phyloP scores from a whole-genome alignment of 768 basidiomycete species.

The Termitomyces heimii region DNA sequence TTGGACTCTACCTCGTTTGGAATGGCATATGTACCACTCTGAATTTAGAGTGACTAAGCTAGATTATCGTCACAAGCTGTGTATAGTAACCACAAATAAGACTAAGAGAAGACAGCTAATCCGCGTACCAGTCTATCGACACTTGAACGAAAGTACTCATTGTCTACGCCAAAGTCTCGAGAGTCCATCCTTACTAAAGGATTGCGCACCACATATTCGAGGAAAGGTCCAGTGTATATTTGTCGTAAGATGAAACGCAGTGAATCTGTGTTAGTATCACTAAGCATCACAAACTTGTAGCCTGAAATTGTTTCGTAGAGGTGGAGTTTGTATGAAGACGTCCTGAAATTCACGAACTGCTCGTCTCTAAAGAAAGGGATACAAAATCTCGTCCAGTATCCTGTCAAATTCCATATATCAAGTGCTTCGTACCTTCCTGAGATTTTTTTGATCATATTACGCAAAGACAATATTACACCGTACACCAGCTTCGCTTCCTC shows the following conservation, averaged over 20 bases:
- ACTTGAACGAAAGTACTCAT: slow-evolving; percentile 82
- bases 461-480: slow-evolving; percentile 84
- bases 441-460: slow-evolving; percentile 94
- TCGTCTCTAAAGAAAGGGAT: slow-evolving; percentile 59
- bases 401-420: background rate
- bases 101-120: slow-evolving; percentile 36
- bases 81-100: background rate
- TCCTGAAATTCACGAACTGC: slow-evolving; percentile 84
- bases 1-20: background rate
- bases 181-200: slow-evolving; percentile 85
- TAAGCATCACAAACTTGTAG: slow-evolving; percentile 94
- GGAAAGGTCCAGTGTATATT: slow-evolving; percentile 89
- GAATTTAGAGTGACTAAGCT: background rate
- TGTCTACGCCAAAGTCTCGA: slow-evolving; percentile 80
- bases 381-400: background rate
- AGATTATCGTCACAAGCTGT: background rate
- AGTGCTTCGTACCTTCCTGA: slow-evolving; percentile 61
- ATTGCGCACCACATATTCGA: slow-evolving; percentile 92
- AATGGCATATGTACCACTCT: background rate
- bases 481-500: slow-evolving; percentile 98
- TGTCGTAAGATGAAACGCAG: slow-evolving; percentile 79
- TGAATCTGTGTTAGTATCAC: slow-evolving; percentile 80
- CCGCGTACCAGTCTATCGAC: slow-evolving; percentile 73
- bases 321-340: slow-evolving; percentile 90
- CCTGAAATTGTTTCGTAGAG: slow-evolving; percentile 87